Percentiles rank a stretch among this genome's conserved stretches.
Evolutionary conservation across 2,329 filamentous ascomycete species (phyloP).

Genomic region (Aspergillus bombycis): DNA sequence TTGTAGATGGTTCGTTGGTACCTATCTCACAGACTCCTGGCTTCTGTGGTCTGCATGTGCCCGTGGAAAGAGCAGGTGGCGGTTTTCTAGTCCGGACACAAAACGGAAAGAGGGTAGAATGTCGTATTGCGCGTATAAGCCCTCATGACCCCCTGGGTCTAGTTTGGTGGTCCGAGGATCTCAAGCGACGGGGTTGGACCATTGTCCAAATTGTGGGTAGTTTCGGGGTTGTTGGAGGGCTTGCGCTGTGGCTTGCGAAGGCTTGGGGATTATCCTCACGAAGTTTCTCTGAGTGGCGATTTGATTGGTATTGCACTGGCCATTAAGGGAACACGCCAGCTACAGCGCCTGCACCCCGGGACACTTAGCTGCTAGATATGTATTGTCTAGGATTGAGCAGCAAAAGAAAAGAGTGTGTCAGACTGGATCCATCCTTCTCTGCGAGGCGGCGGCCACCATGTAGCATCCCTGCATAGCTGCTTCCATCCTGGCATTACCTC

Average conservation of each 20-base stretch:
- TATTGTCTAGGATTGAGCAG: neutral
- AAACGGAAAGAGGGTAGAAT: conserved; percentile 33
- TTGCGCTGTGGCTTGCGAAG: conserved; percentile 65
- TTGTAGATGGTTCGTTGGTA: conserved; percentile 66
- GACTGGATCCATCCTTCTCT: neutral
- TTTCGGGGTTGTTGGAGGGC: conserved; percentile 72
- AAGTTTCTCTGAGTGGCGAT: conserved; percentile 34
- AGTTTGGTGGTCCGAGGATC: conserved; percentile 67
- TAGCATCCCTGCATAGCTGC: neutral
- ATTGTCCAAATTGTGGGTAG: conserved; percentile 75
- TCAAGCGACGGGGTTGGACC: conserved; percentile 67
- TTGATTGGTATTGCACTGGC: conserved; percentile 27
- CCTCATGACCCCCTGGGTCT: conserved; percentile 79
- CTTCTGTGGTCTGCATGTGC: conserved; percentile 29
- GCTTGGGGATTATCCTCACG: conserved; percentile 42
- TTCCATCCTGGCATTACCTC: neutral
- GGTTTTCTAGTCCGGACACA: conserved; percentile 28
- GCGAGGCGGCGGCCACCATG: neutral
- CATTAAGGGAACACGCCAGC: conserved; percentile 8
- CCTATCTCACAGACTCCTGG: conserved; percentile 49
- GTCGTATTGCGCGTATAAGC: conserved; percentile 44
- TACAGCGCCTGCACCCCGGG: neutral
- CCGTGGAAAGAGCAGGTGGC: conserved; percentile 28
- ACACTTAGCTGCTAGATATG: neutral
- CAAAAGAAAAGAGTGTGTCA: neutral